Percentiles rank a stretch among this genome's conserved stretches.
These are phyloP conservation scores for Cryphonectria radicalis DNA, from an alignment of 2,329 filamentous ascomycete genomes.

Conservation along the genomic window DNA sequence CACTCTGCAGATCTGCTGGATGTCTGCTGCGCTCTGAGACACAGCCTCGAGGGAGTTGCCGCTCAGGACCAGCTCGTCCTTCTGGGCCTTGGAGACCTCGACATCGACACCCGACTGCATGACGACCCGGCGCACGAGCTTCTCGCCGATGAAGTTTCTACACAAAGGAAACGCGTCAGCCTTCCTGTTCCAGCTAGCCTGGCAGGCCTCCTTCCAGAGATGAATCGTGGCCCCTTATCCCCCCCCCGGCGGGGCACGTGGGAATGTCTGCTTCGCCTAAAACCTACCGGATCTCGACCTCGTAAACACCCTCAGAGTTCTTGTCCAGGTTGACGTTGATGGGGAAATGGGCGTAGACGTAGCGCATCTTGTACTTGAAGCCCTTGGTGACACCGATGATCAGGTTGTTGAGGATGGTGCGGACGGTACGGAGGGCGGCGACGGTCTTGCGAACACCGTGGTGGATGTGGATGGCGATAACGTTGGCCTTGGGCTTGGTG, in stretches of 20 bases:
- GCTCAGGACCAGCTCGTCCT: constrained; percentile 93
- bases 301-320: constrained; percentile 83
- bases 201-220: neutral
- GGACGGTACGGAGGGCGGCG: constrained; percentile 96
- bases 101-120: constrained; percentile 93
- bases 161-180: constrained; percentile 18
- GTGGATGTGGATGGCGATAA: constrained; percentile 98
- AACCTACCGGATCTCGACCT: constrained; percentile 95
- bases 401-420: constrained; percentile 98
- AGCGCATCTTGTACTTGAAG: constrained; percentile 99
- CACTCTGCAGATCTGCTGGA: constrained; percentile 99
- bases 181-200: neutral
- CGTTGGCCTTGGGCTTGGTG: constrained; percentile 79
- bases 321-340: constrained; percentile 99
- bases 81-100: constrained; percentile 86
- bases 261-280: constrained; percentile 11
- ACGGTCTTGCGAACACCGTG: constrained; percentile 98
- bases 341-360: constrained; percentile 99
- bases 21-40: constrained; percentile 97
- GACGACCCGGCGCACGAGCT: constrained; percentile 90
- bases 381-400: constrained; percentile 98
- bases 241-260: neutral
- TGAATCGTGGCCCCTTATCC: neutral
- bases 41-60: constrained; percentile 98
- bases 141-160: constrained; percentile 98